Percentiles rank a stretch among this genome's conserved stretches.
Conservation (phyloP, 139 green algal species). For the Picochlorum sp. region DNA sequence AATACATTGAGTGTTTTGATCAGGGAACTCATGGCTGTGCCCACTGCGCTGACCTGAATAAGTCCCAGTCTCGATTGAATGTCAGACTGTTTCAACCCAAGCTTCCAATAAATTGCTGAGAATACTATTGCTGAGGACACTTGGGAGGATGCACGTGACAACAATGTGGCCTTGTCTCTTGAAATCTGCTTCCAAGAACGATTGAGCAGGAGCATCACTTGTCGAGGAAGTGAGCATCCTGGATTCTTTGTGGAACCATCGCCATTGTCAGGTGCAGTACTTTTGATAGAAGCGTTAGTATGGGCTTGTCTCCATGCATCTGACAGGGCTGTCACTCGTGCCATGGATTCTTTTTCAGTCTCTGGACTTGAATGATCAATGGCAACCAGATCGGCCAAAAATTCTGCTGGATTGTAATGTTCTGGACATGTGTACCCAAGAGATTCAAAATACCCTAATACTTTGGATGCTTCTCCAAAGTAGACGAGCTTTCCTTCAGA, state of each 20-base stretch:
- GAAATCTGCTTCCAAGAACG: conserved; percentile 62
- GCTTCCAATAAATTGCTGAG: conserved; percentile 81
- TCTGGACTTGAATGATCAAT: conserved; percentile 60
- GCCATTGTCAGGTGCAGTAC: not conserved
- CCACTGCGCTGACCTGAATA: conserved; percentile 76
- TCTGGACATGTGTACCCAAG: conserved; percentile 65
- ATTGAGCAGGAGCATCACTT: conserved; percentile 43
- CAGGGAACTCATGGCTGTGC: conserved; percentile 73
- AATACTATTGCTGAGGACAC: conserved; percentile 82
- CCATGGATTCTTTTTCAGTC: conserved; percentile 29
- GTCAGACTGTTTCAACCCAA: conserved; percentile 52
- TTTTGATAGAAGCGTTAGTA: not conserved
- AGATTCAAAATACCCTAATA: conserved; percentile 58
- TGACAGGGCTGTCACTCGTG: conserved; percentile 37
- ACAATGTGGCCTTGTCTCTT: conserved; percentile 72
- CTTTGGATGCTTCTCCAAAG: conserved; percentile 30
- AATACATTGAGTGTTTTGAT: conserved; percentile 87
- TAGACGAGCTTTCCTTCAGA: conserved; percentile 53
- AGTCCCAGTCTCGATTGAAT: conserved; percentile 89
- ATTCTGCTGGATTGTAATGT: conserved; percentile 81
- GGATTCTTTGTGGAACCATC: not conserved
- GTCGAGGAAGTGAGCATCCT: conserved; percentile 8
- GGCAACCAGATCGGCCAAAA: conserved; percentile 81
- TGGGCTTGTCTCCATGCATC: conserved; percentile 9
- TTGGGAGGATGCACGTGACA: conserved; percentile 59